Base-by-base conservation (phyloP, 495 filamentous ascomycete species). In the Neurospora intermedia region DNA sequence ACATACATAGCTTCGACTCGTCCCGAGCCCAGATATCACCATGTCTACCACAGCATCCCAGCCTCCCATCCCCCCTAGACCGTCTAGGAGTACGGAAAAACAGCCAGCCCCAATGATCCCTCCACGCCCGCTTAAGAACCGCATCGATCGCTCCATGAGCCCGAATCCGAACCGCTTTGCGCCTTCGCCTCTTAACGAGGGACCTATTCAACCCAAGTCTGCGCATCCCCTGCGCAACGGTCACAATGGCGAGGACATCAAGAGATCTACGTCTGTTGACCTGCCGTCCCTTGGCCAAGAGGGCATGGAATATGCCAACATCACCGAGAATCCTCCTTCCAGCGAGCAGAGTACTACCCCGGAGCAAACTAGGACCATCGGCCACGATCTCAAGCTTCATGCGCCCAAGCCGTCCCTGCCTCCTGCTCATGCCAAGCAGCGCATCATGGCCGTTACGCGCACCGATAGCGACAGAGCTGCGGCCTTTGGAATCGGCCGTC, bases 351-450 rank as follows among this genome's bases (percentile, higher is more conserved):
- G 80, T 59, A 83, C 85, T 11, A 80, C 83, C 23, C 86, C 89
- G 8, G 84, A 90, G 73, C 90, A 96, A 78, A 94, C 90, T 43
- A 90, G 92, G 75, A 94, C 91, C 75, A 85, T 97, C 69, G 90
- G 88, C 76, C 89, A 88, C 72, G 92, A 97, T 78, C 83, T 98
- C 73, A 91, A 95, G 80, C 88, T 98, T 39, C 90, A 96, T 82
- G 93, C 94, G 70, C 94, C 94, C n/a, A 96, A 90, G 82, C 93
- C 94, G 7, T 94, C 93, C 4, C 84, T 96, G 75, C 91, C 93
- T 6, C 86, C 84, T 27, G 88, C 88, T 23, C 93, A 89, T 77
- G 93, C 93, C 69, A 95, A 93, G 83, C 88, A 91, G 78, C 87
- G 90, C 75, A 91, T 97, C 70, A 89, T 91, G 77, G 82, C 88